Evolutionary conservation across 352 stramenopile species (phyloP).

Genomic region (Pythium apleroticum): DNA sequence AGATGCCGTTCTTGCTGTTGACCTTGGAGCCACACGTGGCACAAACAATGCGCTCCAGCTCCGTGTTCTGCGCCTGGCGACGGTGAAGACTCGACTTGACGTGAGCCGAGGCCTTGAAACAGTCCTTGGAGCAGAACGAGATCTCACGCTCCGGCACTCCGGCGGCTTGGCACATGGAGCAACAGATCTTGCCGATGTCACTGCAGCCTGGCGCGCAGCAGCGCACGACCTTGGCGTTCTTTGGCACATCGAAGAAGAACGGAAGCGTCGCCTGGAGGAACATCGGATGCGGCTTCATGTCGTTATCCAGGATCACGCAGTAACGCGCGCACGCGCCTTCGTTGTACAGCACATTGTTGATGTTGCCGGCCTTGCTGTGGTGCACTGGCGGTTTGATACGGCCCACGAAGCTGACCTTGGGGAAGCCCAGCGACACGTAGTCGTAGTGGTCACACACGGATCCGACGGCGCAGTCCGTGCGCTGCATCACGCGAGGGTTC

Average conservation of each 20-base stretch:
- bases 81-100: constrained; percentile 75
- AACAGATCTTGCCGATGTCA: constrained; percentile 85
- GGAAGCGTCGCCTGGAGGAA: constrained; percentile 77
- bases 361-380: constrained; percentile 88
- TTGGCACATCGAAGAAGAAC: constrained; percentile 85
- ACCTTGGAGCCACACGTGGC: constrained; percentile 74
- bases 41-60: constrained; percentile 69
- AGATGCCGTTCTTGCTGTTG: constrained; percentile 60
- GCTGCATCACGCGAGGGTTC: constrained; percentile 72
- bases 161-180: constrained; percentile 81
- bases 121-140: constrained; percentile 87
- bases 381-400: constrained; percentile 75
- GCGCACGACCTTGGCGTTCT: constrained; percentile 67
- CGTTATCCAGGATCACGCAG: constrained; percentile 75
- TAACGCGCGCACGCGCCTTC: constrained; percentile 81
- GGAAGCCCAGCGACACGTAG: constrained; percentile 60
- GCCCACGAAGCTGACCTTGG: constrained; percentile 75
- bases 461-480: constrained; percentile 68
- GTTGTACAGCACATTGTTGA: constrained; percentile 91
- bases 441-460: constrained; percentile 87
- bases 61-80: constrained; percentile 66
- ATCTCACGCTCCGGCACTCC: constrained; percentile 83
- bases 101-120: constrained; percentile 84
- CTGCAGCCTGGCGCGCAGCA: constrained; percentile 76
- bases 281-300: constrained; percentile 88